These are phyloP conservation scores for Cunninghamia lanceolata DNA, from an alignment of 75 land plant species.

Conservation along the genomic window DNA sequence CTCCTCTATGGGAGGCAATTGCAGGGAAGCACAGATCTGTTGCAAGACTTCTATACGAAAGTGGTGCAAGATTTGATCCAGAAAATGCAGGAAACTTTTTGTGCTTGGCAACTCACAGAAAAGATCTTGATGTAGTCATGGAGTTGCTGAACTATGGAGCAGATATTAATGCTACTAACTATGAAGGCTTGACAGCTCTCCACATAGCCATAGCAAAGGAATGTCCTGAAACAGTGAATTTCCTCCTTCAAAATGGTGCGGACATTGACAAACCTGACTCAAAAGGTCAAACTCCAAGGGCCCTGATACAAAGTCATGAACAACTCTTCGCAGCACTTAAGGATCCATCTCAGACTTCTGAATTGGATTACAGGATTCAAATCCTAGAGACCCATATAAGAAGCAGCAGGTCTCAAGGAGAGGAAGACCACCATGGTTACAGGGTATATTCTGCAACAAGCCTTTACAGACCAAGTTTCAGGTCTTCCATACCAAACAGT, in stretches of 20 bases:
- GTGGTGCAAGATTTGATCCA: slow-evolving; percentile 41
- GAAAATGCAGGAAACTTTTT: slow-evolving; percentile 50
- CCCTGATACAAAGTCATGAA: slow-evolving; percentile 11
- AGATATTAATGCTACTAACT: slow-evolving; percentile 42
- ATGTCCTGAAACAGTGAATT: slow-evolving; percentile 41
- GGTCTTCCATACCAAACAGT: background rate
- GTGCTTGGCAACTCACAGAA: slow-evolving; percentile 53
- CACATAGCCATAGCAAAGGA: slow-evolving; percentile 63
- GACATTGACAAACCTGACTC: slow-evolving; percentile 29
- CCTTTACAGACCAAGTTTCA: background rate
- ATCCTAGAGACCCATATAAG: background rate
- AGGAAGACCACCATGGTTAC: background rate
- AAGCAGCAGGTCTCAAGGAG: background rate
- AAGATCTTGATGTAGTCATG: slow-evolving; percentile 39
- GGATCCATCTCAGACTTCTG: background rate
- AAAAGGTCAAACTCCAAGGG: slow-evolving; percentile 44
- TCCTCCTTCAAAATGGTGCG: slow-evolving; percentile 58
- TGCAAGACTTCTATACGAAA: slow-evolving; percentile 50
- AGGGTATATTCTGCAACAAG: background rate
- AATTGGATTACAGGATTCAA: slow-evolving; percentile 2
- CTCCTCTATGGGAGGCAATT: slow-evolving; percentile 64
- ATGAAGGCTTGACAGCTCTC: slow-evolving; percentile 64
- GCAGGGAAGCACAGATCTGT: slow-evolving; percentile 43
- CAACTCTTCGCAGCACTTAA: background rate
- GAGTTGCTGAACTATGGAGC: slow-evolving; percentile 48